Evolutionary conservation across 148 eudicot genomes (phyloP).

Genomic region (Rhododendron mucronatum): DNA sequence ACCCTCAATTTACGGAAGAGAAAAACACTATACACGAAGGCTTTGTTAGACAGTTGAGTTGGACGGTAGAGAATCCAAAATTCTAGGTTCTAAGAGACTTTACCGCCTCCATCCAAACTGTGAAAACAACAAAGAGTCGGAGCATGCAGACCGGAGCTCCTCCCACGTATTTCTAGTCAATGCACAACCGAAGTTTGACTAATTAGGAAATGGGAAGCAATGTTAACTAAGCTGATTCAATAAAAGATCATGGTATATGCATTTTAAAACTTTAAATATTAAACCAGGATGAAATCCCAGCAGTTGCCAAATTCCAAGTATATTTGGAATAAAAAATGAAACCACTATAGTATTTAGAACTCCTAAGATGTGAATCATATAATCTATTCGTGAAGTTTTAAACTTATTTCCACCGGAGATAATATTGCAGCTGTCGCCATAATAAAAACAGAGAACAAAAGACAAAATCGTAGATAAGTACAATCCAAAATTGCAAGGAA

Average conservation of each 20-base stretch:
- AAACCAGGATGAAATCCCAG: neutral
- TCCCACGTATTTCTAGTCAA: neutral
- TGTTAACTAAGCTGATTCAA: neutral
- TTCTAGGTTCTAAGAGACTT: neutral
- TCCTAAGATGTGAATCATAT: neutral
- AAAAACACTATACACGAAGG: neutral
- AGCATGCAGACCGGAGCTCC: neutral
- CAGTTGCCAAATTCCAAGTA: neutral
- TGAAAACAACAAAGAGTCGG: neutral
- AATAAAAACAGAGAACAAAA: neutral
- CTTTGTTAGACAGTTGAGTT: neutral
- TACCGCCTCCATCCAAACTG: neutral
- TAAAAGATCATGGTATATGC: neutral
- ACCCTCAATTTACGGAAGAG: neutral
- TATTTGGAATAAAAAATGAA: neutral
- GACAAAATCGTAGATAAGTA: neutral
- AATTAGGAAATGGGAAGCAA: neutral
- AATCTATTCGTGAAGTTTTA: neutral
- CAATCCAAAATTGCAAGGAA: neutral
- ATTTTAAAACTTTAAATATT: neutral
- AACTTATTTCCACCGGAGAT: neutral
- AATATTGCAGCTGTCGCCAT: neutral
- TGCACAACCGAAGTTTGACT: neutral
- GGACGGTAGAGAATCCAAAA: neutral
- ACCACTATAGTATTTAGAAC: neutral